These are phyloP conservation scores for Periconia sp. DNA, from an alignment of 2,329 filamentous ascomycete genomes.

Conservation along the genomic window DNA sequence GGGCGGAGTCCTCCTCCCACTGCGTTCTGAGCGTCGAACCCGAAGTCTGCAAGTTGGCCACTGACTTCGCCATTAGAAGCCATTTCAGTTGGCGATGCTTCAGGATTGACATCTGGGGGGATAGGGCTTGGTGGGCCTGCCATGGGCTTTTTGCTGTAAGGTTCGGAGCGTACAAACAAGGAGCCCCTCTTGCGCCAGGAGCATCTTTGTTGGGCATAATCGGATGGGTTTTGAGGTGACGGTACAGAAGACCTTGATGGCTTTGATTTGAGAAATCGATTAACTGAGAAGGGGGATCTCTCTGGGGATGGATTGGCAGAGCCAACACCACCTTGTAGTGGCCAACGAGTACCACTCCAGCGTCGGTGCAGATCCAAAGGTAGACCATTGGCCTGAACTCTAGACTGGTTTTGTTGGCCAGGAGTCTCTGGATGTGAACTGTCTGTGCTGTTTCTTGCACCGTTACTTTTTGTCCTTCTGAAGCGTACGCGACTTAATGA, in stretches of 20 bases:
- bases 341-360: conserved; percentile 11
- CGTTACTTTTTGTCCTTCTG: conserved; percentile 16
- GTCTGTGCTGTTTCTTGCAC: conserved; percentile 13
- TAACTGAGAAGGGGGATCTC: conserved; percentile 13
- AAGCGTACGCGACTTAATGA: conserved; percentile 11
- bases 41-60: conserved; percentile 35
- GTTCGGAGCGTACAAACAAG: neutral
- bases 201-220: neutral
- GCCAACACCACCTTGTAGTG: neutral
- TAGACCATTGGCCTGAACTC: conserved; percentile 9
- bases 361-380: conserved; percentile 19
- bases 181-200: conserved; percentile 12
- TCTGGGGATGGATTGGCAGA: conserved; percentile 6
- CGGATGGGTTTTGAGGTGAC: neutral
- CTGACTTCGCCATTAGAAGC: conserved; percentile 26
- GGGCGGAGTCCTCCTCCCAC: neutral
- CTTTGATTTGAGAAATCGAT: conserved; percentile 21
- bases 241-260: conserved; percentile 7
- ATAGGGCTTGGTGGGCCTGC: conserved; percentile 24
- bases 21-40: conserved; percentile 28
- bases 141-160: conserved; percentile 9
- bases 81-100: conserved; percentile 29
- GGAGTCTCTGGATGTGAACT: conserved; percentile 9
- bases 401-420: conserved; percentile 9
- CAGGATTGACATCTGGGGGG: conserved; percentile 27